phyloP scores from a whole-genome alignment of 73 alveolate genomes.

The Paramecium sexaurelia region DNA sequence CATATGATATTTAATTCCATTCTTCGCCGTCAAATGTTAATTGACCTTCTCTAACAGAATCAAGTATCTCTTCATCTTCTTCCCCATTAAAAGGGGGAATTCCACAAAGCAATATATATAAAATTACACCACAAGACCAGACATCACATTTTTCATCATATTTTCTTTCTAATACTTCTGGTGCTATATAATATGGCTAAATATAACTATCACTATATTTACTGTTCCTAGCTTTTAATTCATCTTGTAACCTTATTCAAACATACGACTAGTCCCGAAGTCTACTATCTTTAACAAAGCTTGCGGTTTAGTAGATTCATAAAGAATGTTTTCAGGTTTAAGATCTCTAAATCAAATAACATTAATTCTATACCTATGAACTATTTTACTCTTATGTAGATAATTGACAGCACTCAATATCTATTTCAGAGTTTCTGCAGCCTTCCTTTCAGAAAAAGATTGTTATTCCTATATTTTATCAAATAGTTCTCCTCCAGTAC shows the following conservation, averaged over 20 bases:
- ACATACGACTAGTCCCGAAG: conserved; percentile 66
- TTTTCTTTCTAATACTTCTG: conserved; percentile 79
- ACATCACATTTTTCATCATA: conserved; percentile 87
- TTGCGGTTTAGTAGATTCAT: conserved; percentile 54
- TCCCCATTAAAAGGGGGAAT: conserved; percentile 83
- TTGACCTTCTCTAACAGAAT: conserved; percentile 70
- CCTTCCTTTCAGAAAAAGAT: conserved; percentile 74
- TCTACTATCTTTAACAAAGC: conserved; percentile 65
- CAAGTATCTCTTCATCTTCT: conserved; percentile 77
- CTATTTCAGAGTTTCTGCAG: conserved; percentile 77
- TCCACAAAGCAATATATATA: conserved; percentile 81
- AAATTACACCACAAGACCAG: conserved; percentile 85
- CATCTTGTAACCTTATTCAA: conserved; percentile 64
- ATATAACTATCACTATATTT: background rate
- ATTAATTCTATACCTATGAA: conserved; percentile 62
- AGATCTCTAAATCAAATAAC: conserved; percentile 69
- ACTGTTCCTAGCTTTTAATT: conserved; percentile 68
- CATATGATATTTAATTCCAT: conserved; percentile 83
- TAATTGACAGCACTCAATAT: conserved; percentile 80
- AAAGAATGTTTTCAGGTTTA: conserved; percentile 82
- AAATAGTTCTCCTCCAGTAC: conserved; percentile 85
- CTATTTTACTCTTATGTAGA: conserved; percentile 79
- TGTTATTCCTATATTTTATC: conserved; percentile 70
- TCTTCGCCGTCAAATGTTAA: conserved; percentile 68
- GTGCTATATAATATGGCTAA: conserved; percentile 73